These are phyloP conservation scores for Linaria vulgaris DNA, from an alignment of 257 asterid genomes.

Conservation along the genomic window DNA sequence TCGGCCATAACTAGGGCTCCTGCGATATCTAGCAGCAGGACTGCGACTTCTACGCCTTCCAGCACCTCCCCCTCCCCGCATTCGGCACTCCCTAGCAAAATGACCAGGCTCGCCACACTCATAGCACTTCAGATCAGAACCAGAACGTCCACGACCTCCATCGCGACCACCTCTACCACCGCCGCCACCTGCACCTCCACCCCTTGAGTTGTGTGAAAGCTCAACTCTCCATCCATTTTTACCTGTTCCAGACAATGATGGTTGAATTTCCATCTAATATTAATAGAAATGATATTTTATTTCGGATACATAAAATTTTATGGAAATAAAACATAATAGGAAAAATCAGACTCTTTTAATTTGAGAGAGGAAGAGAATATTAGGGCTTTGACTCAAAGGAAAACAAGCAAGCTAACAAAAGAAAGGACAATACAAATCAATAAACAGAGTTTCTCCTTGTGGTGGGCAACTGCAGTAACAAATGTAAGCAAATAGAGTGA, in stretches of 20 bases:
- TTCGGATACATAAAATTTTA: too few relatives aligned
- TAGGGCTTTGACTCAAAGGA: too few relatives aligned
- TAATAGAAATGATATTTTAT: too few relatives aligned
- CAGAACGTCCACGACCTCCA: slow-evolving; percentile 79
- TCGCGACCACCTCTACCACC: slow-evolving; percentile 52
- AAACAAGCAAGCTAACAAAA: too few relatives aligned
- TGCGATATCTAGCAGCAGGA: slow-evolving; percentile 75
- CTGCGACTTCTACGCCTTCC: slow-evolving; percentile 95
- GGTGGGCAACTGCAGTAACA: neutral
- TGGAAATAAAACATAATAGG: too few relatives aligned
- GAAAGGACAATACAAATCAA: too few relatives aligned
- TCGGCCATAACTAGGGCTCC: slow-evolving; percentile 93
- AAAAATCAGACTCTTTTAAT: too few relatives aligned
- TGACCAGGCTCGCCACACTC: slow-evolving; percentile 98
- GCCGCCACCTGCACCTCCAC: slow-evolving; percentile 50
- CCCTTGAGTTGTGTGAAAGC: slow-evolving; percentile 88
- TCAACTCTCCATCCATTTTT: slow-evolving; percentile 99
- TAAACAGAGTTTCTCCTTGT: too few relatives aligned
- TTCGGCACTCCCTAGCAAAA: slow-evolving; percentile 91
- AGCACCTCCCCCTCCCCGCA: slow-evolving; percentile 68
- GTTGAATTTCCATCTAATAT: too few relatives aligned
- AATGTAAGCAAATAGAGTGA: neutral
- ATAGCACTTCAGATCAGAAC: slow-evolving; percentile 88
- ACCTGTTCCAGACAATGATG: slow-evolving; percentile 39
- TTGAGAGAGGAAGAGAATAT: too few relatives aligned